A percentile compares a stretch with the other conserved stretches of the same genome.
These are phyloP conservation scores for Chytriomyces sp. DNA, from an alignment of 192 early-diverging fungal genomes.

Conservation along the genomic window DNA sequence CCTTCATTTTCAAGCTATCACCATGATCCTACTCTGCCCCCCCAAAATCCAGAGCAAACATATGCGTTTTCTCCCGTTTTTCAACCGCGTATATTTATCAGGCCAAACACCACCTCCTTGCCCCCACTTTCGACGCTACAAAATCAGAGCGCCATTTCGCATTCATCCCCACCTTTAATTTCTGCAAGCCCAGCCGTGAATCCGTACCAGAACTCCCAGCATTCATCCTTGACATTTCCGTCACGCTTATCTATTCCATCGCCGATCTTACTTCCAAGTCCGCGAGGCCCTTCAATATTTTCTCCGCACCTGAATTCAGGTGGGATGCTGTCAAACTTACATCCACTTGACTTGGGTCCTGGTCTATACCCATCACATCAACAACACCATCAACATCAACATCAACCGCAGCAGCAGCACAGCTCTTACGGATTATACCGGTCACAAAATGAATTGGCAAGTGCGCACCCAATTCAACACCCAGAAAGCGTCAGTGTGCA, in stretches of 20 bases:
- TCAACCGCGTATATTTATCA: conserved; percentile 33
- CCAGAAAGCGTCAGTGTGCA: conserved; percentile 32
- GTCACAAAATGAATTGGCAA: background rate
- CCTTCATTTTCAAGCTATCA: too few species aligned
- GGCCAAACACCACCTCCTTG: conserved; percentile 31
- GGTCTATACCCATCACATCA: conserved; percentile 16
- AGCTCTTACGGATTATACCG: background rate
- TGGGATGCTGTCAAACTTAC: background rate
- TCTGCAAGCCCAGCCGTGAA: conserved; percentile 23
- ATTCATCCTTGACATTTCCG: background rate
- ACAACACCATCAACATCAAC: background rate
- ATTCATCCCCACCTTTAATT: conserved; percentile 19
- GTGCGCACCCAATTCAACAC: conserved; percentile 5
- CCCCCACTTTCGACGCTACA: conserved; percentile 30
- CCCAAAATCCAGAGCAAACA: conserved; percentile 32
- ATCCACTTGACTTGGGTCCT: conserved; percentile 28
- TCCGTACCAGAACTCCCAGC: background rate
- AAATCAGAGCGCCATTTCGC: conserved; percentile 22
- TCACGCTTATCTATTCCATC: conserved; percentile 29
- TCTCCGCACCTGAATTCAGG: conserved; percentile 26
- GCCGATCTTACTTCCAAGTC: conserved; percentile 29
- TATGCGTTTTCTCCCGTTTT: conserved; percentile 31
- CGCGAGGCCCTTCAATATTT: background rate
- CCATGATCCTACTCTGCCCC: background rate
- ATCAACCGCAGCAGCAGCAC: background rate